phyloP scores from a whole-genome alignment of 208 protist species.

The Leptomonas seymouri region DNA sequence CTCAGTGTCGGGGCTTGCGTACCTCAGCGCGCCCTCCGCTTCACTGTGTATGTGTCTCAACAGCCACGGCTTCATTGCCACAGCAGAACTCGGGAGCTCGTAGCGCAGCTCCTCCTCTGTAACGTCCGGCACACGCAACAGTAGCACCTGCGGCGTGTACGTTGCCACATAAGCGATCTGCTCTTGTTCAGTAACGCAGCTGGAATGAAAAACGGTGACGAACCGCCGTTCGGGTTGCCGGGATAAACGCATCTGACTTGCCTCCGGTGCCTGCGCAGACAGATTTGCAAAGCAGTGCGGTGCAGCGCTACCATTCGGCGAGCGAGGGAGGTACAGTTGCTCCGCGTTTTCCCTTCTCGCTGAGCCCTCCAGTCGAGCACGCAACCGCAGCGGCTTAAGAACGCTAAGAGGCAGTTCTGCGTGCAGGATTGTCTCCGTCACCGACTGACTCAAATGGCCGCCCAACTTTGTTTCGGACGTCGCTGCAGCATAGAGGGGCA shows the following conservation, averaged over 20 bases:
- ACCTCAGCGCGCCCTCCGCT: too few species aligned
- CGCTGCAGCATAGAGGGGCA: not conserved
- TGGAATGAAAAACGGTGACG: slow-evolving; percentile 24
- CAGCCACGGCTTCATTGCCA: too few species aligned
- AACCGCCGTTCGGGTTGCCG: not conserved
- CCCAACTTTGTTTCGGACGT: not conserved
- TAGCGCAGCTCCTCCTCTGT: not conserved
- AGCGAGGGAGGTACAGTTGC: not conserved
- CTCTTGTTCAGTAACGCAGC: slow-evolving; percentile 26
- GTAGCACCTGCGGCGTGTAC: slow-evolving; percentile 10
- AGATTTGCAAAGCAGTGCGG: not conserved
- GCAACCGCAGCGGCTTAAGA: not conserved
- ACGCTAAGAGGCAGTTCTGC: not conserved
- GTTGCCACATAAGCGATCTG: slow-evolving; percentile 17
- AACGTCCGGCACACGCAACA: slow-evolving; percentile 3
- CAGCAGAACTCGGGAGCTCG: too few species aligned
- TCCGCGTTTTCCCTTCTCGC: not conserved
- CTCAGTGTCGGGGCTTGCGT: too few species aligned
- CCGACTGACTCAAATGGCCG: not conserved
- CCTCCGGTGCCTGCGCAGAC: not conserved
- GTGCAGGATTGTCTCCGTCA: slow-evolving; percentile 7
- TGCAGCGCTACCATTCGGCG: not conserved
- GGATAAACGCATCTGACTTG: not conserved
- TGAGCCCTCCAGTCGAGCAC: not conserved
- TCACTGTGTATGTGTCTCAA: too few species aligned